Evolutionary conservation across 805 yeast species (phyloP).

Genomic region (Candida corydali): DNA sequence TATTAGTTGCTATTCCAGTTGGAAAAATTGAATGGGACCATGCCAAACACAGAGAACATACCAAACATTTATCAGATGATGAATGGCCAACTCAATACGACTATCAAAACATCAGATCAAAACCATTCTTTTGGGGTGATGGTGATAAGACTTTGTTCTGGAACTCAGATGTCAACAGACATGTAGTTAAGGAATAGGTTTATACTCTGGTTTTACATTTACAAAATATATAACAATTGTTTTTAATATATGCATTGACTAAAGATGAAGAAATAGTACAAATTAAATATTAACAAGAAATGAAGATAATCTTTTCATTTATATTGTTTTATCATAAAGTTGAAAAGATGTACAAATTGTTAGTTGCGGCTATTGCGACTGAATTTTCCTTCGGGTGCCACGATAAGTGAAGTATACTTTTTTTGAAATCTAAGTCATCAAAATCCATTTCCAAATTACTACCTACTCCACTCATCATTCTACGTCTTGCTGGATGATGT

Average conservation of each 20-base stretch:
- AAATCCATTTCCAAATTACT: slow-evolving; percentile 42
- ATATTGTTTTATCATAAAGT: slow-evolving; percentile 50
- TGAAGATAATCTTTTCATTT: too few relatives aligned
- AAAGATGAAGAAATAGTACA: too few relatives aligned
- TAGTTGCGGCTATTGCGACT: slow-evolving; percentile 97
- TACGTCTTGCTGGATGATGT: slow-evolving; percentile 39
- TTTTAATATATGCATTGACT: background rate
- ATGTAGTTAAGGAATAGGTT: slow-evolving; percentile 40
- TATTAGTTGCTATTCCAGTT: slow-evolving; percentile 74
- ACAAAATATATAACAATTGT: background rate
- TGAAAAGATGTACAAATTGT: slow-evolving; percentile 82
- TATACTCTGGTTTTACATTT: background rate
- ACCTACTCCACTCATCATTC: slow-evolving; percentile 48
- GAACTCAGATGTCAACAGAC: slow-evolving; percentile 91
- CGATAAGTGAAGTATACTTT: slow-evolving; percentile 88
- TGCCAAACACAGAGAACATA: slow-evolving; percentile 82
- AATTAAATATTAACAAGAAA: too few relatives aligned
- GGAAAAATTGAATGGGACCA: slow-evolving; percentile 81
- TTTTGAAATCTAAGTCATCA: slow-evolving; percentile 86
- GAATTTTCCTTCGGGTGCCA: slow-evolving; percentile 98
- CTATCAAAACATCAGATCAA: slow-evolving; percentile 84
- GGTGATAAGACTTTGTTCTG: slow-evolving; percentile 97
- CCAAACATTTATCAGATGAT: slow-evolving; percentile 70
- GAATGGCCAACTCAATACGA: slow-evolving; percentile 92
- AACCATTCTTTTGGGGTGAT: slow-evolving; percentile 97